phyloP scores from a whole-genome alignment of 129 eudicot genomes.

The Flaveria ramosissima region DNA sequence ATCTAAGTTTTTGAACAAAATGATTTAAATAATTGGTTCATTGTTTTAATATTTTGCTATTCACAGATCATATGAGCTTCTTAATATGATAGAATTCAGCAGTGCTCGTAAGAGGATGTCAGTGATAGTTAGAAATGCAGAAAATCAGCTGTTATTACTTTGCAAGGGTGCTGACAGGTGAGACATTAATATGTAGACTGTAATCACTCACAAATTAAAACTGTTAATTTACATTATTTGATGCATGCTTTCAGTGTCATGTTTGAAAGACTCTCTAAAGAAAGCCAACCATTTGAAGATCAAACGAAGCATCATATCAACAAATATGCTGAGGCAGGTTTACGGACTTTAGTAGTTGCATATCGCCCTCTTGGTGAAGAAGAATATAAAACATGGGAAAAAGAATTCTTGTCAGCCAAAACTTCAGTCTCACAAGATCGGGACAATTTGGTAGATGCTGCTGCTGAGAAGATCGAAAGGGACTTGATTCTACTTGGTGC shows the following conservation, averaged over 20 bases:
- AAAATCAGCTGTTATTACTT: conserved; percentile 75
- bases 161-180: conserved; percentile 99
- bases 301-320: conserved; percentile 72
- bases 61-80: conserved; percentile 80
- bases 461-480: conserved; percentile 85
- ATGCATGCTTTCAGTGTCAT: conserved; percentile 61
- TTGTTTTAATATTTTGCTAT: conserved; percentile 8
- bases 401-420: conserved; percentile 69
- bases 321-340: conserved; percentile 90
- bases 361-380: conserved; percentile 69
- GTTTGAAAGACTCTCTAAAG: conserved; percentile 77
- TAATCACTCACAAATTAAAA: conserved; percentile 6
- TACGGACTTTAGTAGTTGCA: conserved; percentile 83
- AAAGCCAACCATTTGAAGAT: conserved; percentile 50
- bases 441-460: conserved; percentile 70
- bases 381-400: conserved; percentile 73
- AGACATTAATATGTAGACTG: neutral
- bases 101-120: conserved; percentile 99
- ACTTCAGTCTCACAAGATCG: conserved; percentile 69
- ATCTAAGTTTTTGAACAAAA: neutral
- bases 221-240: conserved; percentile 5
- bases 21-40: neutral
- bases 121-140: conserved; percentile 68
- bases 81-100: conserved; percentile 91
- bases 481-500: conserved; percentile 88